phyloP scores from a whole-genome alignment of 306 rosid species.

The Calophaca sinica region DNA sequence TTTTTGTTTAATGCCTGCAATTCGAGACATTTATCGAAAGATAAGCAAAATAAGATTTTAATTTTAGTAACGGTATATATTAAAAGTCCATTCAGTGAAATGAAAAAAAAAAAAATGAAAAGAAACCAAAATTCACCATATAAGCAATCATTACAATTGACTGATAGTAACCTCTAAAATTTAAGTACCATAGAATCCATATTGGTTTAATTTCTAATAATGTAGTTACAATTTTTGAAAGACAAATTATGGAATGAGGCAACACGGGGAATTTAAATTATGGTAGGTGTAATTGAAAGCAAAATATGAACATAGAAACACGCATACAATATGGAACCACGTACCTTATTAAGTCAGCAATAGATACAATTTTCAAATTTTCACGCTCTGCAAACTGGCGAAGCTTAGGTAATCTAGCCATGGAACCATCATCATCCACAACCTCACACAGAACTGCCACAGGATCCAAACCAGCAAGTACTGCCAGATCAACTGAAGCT shows the following conservation, averaged over 20 bases:
- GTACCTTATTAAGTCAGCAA: constrained; percentile 93
- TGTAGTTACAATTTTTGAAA: constrained; percentile 8
- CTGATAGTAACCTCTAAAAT: constrained; percentile 6
- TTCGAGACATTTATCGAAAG: constrained; percentile 32
- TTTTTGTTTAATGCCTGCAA: not conserved
- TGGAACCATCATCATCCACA: constrained; percentile 98
- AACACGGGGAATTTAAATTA: constrained; percentile 25
- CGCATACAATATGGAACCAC: constrained; percentile 8
- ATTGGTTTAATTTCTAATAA: constrained; percentile 17
- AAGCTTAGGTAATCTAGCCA: constrained; percentile 96
- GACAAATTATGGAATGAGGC: constrained; percentile 10
- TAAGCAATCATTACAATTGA: constrained; percentile 25
- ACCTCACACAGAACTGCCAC: constrained; percentile 85
- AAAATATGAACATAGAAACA: constrained; percentile 18
- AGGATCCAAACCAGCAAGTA: constrained; percentile 89
- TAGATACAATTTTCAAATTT: constrained; percentile 87
- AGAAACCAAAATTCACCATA: not conserved
- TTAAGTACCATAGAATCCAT: constrained; percentile 13
- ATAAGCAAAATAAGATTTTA: constrained; percentile 2
- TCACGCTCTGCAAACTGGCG: constrained; percentile 73
- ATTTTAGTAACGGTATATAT: not conserved
- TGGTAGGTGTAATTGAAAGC: constrained; percentile 13
- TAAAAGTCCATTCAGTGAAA: constrained; percentile 22
- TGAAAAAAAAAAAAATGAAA: not conserved
- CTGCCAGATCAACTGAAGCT: constrained; percentile 90